Conservation (phyloP, 768 basidiomycete genomes). For the Suillus subaureus region DNA sequence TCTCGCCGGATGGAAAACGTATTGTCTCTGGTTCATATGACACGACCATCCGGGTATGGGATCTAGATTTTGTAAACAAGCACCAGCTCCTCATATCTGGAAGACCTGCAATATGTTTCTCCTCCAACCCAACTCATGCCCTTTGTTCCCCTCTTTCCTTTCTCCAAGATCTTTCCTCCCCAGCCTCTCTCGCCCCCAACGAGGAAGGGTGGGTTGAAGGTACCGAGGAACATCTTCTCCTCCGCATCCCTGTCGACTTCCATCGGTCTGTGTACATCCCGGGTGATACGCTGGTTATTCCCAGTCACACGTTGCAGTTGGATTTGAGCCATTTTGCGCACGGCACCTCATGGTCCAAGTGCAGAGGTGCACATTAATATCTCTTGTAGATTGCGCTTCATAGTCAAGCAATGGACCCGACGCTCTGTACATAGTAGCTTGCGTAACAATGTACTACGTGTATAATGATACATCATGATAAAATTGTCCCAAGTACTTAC, state of each 20-base stretch:
- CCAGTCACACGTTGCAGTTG: neutral
- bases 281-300: constrained; percentile 6
- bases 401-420: neutral
- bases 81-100: neutral
- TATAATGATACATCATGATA: neutral
- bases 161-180: neutral
- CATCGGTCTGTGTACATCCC: neutral
- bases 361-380: neutral
- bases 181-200: neutral
- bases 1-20: constrained; percentile 1
- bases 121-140: neutral
- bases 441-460: neutral
- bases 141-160: neutral
- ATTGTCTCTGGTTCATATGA: constrained; percentile 6
- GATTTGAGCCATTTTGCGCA: constrained; percentile 5
- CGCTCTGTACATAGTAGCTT: neutral
- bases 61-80: constrained; percentile 1
- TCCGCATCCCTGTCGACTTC: constrained; percentile 2
- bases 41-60: constrained; percentile 22
- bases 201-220: constrained; percentile 7
- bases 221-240: constrained; percentile 3
- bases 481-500: neutral
- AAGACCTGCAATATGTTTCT: neutral
- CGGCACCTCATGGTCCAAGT: neutral
- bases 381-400: neutral